Evolutionary conservation across 1,139 yeast species (phyloP).

Genomic region (Yamadazyma mexicana): DNA sequence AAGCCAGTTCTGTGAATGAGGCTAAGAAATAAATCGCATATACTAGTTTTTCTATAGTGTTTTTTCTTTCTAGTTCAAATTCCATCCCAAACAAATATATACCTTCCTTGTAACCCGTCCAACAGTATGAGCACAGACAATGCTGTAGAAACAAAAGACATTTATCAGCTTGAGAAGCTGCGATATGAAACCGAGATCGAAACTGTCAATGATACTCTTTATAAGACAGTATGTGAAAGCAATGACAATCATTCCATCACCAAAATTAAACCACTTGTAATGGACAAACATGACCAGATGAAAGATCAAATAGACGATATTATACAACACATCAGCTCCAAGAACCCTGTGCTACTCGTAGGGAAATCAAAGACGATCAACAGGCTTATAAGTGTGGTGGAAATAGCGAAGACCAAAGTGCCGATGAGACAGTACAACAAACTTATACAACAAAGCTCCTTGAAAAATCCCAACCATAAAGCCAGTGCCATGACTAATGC

Average conservation of each 20-base stretch:
- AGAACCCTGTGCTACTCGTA: conserved; percentile 8
- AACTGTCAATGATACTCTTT: not conserved
- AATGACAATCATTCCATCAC: not conserved
- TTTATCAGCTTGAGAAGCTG: conserved; percentile 2
- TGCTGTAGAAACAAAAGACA: not conserved
- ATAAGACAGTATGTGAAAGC: not conserved
- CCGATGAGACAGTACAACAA: conserved; percentile 14
- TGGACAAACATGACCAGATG: conserved; percentile 14
- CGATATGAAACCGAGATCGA: conserved; percentile 3
- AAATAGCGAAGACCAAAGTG: conserved; percentile 13
- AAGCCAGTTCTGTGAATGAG: not conserved
- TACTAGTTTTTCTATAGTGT: not conserved
- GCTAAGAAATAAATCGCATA: conserved; percentile 2
- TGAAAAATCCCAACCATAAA: conserved; percentile 11
- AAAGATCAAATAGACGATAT: conserved; percentile 13
- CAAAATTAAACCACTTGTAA: conserved; percentile 8
- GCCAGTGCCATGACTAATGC: conserved; percentile 2
- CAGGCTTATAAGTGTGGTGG: conserved; percentile 15
- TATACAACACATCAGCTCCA: conserved; percentile 3
- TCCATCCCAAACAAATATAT: not conserved
- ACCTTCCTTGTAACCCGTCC: no score
- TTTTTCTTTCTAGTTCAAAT: not conserved
- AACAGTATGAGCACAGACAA: no score
- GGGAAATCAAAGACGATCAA: conserved; percentile 12
- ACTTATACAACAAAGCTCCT: conserved; percentile 12